Evolutionary conservation across 176 grass and related monocot genomes (phyloP), one percentile per base, ranked within the genome.

Genomic region (Raddia guianensis): DNA sequence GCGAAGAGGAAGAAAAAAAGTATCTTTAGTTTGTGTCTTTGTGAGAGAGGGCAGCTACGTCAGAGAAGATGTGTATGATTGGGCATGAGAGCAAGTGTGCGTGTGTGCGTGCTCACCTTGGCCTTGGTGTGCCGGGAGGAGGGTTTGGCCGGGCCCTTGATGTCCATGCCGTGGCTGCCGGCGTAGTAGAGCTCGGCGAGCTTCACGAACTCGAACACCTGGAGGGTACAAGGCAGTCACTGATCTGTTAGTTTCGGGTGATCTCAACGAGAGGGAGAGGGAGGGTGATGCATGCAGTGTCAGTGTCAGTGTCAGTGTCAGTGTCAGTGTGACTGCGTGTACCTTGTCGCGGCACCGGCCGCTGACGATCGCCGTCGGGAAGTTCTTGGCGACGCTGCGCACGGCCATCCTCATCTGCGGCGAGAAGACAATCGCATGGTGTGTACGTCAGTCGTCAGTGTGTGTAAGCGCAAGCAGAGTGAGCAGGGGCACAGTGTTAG

Each of bases 141-240:
- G 35, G 81, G 72, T 61, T 78, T 83, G 50, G 75, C 80, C 7
- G 94, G 94, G 3, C 89, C 94, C 74, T 87, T 89, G 79, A 97
- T 97, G 89, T 97, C 94, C 94, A 97, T 97, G 54, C 94, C 94
- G 71, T 97, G 94, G 85, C 94, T 97, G 56, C 94, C 94, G 49
- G 94, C 94, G 75, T 97, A 97, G 84, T 97, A 97, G 1, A 97
- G 80, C 88, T 97, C 91, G 8, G 82, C 85, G 55, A 97, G 76
- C 75, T 83, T 88, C 19, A 97, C 93, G 82, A 97, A 97, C 71
- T 78, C 87, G 13, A 84, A 93, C 55, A 97, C 91, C 91, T 93
- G 70, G 51, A 32, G 7, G 65, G 20, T 14, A 3, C 12, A 77
- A 11, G 11, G 7, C 27, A 50, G 32, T 8, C 47, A 46, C 51